Percentiles rank a stretch among this genome's conserved stretches.
phyloP scores from a whole-genome alignment of 495 filamentous ascomycete species.

The Penicillium subrubescens region DNA sequence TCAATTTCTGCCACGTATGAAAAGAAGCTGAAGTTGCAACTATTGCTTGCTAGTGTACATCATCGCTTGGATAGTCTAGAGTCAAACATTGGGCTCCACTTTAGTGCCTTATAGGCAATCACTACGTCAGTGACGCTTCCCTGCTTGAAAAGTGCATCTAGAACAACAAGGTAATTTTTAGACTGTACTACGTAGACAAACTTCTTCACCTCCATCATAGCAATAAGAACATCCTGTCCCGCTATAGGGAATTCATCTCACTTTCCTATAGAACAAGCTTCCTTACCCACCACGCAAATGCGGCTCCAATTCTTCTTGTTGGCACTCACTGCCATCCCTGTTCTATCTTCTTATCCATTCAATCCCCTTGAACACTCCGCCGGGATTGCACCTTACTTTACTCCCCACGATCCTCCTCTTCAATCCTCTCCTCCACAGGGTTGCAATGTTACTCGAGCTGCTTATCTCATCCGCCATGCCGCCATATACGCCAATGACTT shows the following conservation, averaged over 20 bases:
- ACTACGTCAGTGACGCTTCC: neutral
- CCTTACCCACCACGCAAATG: neutral
- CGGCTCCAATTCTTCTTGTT: neutral
- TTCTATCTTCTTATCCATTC: neutral
- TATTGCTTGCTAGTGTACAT: neutral
- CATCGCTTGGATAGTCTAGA: neutral
- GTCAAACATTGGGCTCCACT: neutral
- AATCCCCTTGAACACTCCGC: neutral
- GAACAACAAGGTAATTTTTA: neutral
- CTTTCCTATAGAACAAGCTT: neutral
- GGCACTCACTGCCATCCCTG: neutral
- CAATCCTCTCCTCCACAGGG: conserved; percentile 15
- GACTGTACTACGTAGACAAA: neutral
- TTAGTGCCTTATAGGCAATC: neutral
- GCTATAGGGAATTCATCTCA: neutral
- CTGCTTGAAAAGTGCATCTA: neutral
- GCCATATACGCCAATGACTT: conserved; percentile 34
- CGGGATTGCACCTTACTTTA: neutral
- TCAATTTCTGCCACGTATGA: neutral
- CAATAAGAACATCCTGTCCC: neutral
- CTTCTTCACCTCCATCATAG: neutral
- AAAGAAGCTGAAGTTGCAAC: neutral
- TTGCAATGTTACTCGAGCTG: conserved; percentile 26
- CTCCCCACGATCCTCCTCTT: conserved; percentile 14
- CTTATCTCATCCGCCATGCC: conserved; percentile 29